phyloP scores from a whole-genome alignment of 768 basidiomycete genomes.

The Phaeolepiota aurea region DNA sequence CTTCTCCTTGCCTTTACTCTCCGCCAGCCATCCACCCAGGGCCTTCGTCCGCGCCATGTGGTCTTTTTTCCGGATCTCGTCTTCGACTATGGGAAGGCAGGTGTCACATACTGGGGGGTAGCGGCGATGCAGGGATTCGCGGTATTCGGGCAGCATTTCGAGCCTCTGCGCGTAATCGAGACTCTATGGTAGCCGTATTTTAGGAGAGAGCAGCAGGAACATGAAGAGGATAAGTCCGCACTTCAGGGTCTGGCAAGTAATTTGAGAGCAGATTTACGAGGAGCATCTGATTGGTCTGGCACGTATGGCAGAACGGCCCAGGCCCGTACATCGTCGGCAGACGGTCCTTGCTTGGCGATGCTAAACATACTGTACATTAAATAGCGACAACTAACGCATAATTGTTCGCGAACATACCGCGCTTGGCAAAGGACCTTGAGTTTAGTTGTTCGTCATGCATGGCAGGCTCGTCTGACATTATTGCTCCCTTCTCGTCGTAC shows the following conservation, averaged over 20 bases:
- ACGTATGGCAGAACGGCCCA: constrained; percentile 76
- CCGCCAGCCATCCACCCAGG: constrained; percentile 60
- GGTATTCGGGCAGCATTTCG: constrained; percentile 61
- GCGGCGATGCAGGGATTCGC: constrained; percentile 63
- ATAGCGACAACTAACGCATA: not conserved
- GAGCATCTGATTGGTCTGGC: constrained; percentile 90
- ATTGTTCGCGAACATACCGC: constrained; percentile 39
- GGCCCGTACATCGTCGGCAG: constrained; percentile 54
- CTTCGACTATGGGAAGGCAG: constrained; percentile 76
- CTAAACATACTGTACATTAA: constrained; percentile 24
- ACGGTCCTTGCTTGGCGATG: constrained; percentile 60
- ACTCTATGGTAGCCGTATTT: constrained; percentile 34
- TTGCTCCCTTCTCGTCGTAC: constrained; percentile 63
- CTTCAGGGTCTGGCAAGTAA: constrained; percentile 76
- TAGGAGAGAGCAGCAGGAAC: not conserved
- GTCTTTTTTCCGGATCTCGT: constrained; percentile 70
- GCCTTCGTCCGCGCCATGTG: constrained; percentile 76
- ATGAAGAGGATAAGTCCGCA: constrained; percentile 25
- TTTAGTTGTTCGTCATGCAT: constrained; percentile 82
- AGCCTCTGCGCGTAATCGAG: constrained; percentile 62
- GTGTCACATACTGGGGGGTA: constrained; percentile 82
- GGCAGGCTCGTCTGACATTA: constrained; percentile 79
- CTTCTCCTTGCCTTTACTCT: constrained; percentile 58
- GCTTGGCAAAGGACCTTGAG: constrained; percentile 54
- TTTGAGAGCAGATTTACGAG: constrained; percentile 81